Conservation (phyloP, 1,139 yeast species). For the Blastobotrys elegans region DNA sequence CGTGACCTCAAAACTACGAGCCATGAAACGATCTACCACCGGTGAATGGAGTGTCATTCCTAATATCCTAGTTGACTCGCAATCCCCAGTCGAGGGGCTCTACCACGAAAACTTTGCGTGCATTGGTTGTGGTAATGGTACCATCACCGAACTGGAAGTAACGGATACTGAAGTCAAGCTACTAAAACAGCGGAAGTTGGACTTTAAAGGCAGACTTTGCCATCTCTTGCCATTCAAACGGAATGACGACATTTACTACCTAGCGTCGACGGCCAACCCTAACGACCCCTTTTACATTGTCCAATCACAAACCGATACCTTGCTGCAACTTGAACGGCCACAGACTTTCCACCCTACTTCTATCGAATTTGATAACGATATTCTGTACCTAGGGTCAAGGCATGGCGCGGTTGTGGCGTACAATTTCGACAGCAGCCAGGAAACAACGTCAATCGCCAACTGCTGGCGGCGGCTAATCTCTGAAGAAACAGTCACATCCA, state of each 20-base stretch:
- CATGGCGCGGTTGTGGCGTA: slow-evolving; percentile 61
- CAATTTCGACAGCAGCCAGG: slow-evolving; percentile 30
- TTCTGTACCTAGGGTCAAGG: slow-evolving; percentile 65
- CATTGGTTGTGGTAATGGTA: slow-evolving; percentile 52
- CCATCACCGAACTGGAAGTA: slow-evolving; percentile 42
- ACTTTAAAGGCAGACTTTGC: slow-evolving; percentile 43
- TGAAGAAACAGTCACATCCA: slow-evolving; percentile 73
- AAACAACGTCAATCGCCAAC: slow-evolving; percentile 19
- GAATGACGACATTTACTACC: slow-evolving; percentile 34
- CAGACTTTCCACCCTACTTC: slow-evolving; percentile 56
- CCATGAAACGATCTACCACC: slow-evolving; percentile 31
- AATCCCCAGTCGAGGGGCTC: slow-evolving; percentile 50
- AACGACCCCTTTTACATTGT: slow-evolving; percentile 50
- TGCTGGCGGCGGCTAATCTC: slow-evolving; percentile 51
- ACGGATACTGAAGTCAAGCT: slow-evolving; percentile 20
- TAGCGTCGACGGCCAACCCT: slow-evolving; percentile 68
- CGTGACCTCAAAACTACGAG: slow-evolving; percentile 60
- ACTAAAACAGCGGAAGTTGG: slow-evolving; percentile 19
- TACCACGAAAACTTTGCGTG: slow-evolving; percentile 39
- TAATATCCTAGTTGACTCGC: slow-evolving; percentile 40
- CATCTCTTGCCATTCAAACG: slow-evolving; percentile 43
- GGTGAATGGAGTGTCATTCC: slow-evolving; percentile 35
- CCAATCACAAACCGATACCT: slow-evolving; percentile 32
- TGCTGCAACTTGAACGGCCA: slow-evolving; percentile 20
- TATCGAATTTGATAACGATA: slow-evolving; percentile 40